Conservation (phyloP, 768 basidiomycete genomes). For the Cystobasidium onofrii region DNA sequence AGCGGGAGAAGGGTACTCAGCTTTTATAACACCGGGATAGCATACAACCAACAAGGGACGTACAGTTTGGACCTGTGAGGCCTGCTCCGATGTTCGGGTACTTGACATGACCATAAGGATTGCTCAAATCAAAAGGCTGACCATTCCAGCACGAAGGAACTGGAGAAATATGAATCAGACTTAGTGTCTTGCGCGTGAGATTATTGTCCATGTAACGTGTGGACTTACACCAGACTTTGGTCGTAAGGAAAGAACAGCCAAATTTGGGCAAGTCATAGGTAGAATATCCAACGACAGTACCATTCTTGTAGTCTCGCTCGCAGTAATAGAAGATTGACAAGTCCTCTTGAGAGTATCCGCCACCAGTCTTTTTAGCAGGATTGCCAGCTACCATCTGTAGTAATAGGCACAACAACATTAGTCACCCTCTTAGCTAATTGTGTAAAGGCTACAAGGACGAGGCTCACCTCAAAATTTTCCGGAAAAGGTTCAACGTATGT, state of each 20-base stretch:
- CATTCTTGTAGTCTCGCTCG: slow-evolving; percentile 15
- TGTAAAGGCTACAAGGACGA: no score
- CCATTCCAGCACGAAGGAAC: slow-evolving; percentile 29
- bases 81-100: slow-evolving; percentile 21
- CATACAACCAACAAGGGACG: not conserved
- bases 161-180: not conserved
- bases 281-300: not conserved
- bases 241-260: slow-evolving; percentile 19
- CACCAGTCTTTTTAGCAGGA: slow-evolving; percentile 22
- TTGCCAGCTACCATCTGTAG: slow-evolving; percentile 24
- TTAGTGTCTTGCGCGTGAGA: not conserved
- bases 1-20: not conserved
- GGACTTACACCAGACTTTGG: slow-evolving; percentile 22
- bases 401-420: not conserved
- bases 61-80: slow-evolving; percentile 10
- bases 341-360: slow-evolving; percentile 19
- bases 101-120: slow-evolving; percentile 11
- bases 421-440: no score
- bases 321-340: slow-evolving; percentile 29
- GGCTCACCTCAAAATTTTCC: slow-evolving; percentile 15
- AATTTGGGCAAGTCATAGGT: slow-evolving; percentile 8
- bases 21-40: not conserved
- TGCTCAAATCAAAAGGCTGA: slow-evolving; percentile 1
- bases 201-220: not conserved
- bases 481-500: slow-evolving; percentile 28